A percentile compares a stretch with the other conserved stretches of the same genome.
Evolutionary conservation across 257 asterid genomes (phyloP).

Genomic region (Lantana camara): DNA sequence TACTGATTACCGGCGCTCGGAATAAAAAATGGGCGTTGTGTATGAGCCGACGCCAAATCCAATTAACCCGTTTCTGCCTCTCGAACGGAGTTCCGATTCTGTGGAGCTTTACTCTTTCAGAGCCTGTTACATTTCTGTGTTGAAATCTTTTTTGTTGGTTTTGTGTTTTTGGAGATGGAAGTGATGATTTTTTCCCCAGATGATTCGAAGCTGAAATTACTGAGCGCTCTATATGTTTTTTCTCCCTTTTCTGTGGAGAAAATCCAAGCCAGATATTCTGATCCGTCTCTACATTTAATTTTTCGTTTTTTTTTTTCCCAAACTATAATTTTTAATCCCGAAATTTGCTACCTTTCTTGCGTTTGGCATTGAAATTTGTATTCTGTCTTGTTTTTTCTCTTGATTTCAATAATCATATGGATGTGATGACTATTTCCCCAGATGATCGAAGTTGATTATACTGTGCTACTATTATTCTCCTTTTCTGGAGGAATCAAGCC

Average conservation of each 20-base stretch:
- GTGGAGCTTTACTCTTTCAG: slow-evolving; percentile 10
- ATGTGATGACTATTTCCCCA: slow-evolving; percentile 58
- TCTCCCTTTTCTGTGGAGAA: slow-evolving; percentile 34
- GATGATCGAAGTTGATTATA: slow-evolving; percentile 58
- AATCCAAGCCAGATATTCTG: slow-evolving; percentile 78
- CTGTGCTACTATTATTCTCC: slow-evolving; percentile 43
- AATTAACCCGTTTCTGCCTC: slow-evolving; percentile 39
- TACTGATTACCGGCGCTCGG: slow-evolving; percentile 74
- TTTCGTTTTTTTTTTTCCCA: not conserved
- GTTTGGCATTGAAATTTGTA: not conserved
- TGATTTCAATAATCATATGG: slow-evolving; percentile 12
- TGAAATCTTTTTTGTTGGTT: not conserved
- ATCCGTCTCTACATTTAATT: slow-evolving; percentile 39
- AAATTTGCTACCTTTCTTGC: not conserved
- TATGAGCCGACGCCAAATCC: slow-evolving; percentile 67
- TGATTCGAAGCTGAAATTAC: slow-evolving; percentile 88
- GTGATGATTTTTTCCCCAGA: slow-evolving; percentile 85
- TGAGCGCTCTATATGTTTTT: slow-evolving; percentile 56
- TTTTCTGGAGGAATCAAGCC: slow-evolving; percentile 55
- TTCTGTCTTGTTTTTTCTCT: not conserved
- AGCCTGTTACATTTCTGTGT: not conserved
- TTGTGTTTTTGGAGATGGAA: slow-evolving; percentile 45
- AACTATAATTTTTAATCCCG: not conserved
- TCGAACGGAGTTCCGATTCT: slow-evolving; percentile 4
- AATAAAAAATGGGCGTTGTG: slow-evolving; percentile 49